Conservation (phyloP, 768 basidiomycete genomes). For the Dioszegia crocea region DNA sequence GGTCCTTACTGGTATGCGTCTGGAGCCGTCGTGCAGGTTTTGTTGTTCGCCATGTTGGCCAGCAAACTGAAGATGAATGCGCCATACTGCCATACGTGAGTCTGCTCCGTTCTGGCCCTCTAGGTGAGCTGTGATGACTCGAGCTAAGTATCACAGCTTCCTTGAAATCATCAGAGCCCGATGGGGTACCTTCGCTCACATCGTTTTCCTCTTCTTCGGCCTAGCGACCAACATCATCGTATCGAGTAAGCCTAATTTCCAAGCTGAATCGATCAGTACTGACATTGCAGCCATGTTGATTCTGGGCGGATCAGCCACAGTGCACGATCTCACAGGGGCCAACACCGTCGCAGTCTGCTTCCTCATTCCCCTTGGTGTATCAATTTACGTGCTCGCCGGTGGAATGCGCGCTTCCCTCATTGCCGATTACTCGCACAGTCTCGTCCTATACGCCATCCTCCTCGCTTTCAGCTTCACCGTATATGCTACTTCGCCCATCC, state of each 20-base stretch:
- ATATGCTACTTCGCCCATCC: constrained; percentile 66
- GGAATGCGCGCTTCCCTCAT: constrained; percentile 49
- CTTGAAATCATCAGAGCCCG: constrained; percentile 71
- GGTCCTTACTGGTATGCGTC: constrained; percentile 78
- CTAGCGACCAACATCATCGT: constrained; percentile 87
- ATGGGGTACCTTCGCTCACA: constrained; percentile 76
- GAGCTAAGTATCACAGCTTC: constrained; percentile 57
- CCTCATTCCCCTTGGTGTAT: constrained; percentile 72
- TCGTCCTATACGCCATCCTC: constrained; percentile 80
- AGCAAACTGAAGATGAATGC: constrained; percentile 90
- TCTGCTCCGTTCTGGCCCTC: too few species aligned
- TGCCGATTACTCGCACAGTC: constrained; percentile 68
- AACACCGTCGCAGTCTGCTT: constrained; percentile 84
- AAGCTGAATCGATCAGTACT: too few species aligned
- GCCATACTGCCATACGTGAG: constrained; percentile 53
- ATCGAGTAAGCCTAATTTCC: constrained; percentile 51
- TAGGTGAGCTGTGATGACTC: not conserved
- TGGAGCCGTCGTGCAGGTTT: constrained; percentile 77
- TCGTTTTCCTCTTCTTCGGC: constrained; percentile 84
- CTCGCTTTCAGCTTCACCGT: constrained; percentile 70
- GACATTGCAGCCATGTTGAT: constrained; percentile 44
- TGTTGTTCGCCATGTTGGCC: constrained; percentile 83
- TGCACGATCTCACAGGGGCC: constrained; percentile 83
- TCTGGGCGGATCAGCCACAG: constrained; percentile 66
- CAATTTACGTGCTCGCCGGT: constrained; percentile 60